Base-by-base conservation (phyloP, 2,329 filamentous ascomycete species). In the Pestalotiopsis sp. region DNA sequence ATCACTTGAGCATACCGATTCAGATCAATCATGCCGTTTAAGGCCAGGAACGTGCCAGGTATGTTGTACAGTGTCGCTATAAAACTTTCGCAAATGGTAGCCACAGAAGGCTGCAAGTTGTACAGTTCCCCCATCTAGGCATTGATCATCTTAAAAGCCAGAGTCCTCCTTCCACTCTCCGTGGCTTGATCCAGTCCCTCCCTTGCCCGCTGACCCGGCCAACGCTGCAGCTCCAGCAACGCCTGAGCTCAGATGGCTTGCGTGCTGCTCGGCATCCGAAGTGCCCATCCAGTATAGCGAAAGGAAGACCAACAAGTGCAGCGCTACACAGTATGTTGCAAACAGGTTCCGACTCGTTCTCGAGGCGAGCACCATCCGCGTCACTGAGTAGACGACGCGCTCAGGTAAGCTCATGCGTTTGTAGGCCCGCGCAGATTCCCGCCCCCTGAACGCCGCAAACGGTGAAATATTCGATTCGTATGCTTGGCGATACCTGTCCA, bases 391-490 rank as follows among this genome's bases (percentile, higher is more conserved):
- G 3, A 99, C 92, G 61, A 94, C 88, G 52, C 96, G 86, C 80
- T 99, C 96, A 0, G 94, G 94, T 9, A 98, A 82, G 74, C 91
- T 95, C 94, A 99, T 97, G 56, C 94, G 89, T 75, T 94, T 94
- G 79, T 97, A 94, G 1, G 95, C 96, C 61, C 97, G 86, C 6
- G 94, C 91, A 48, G 92, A 94, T 81, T 99, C 97, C 64, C 95
- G 89, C n/a, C 95, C 94, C 58, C 95, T 87, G 82, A 99, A 99
- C 2, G 94, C 94, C 30, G 95, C 94, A 78, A 99, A 99, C 0
- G 96, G 96, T 11, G 94, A 97, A 62, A 99, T 91, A 75, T 96
- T 97, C 56, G 92, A 93, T 81, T 99, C 96, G 81, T 99, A 99
- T 11, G 94, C 93, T 68, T 94, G 91, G 69, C 92, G 89, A 80